These are phyloP conservation scores for Coleophoma cylindrospora DNA, from an alignment of 2,329 filamentous ascomycete species.

Conservation along the genomic window DNA sequence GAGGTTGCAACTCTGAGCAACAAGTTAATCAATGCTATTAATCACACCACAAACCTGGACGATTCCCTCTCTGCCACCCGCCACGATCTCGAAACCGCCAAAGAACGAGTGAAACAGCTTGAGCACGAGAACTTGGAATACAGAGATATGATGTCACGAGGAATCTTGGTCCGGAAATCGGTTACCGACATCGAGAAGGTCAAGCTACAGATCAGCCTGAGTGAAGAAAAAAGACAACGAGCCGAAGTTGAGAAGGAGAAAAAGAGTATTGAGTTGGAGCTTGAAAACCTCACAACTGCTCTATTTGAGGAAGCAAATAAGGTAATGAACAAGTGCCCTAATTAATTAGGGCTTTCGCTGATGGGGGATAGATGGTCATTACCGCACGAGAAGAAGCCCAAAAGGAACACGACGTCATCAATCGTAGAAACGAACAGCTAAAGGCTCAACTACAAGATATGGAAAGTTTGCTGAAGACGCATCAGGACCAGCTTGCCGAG, in stretches of 20 bases:
- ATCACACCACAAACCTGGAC: conserved; percentile 88
- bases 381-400: conserved; percentile 85
- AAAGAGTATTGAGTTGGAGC: conserved; percentile 83
- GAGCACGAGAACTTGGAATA: conserved; percentile 59
- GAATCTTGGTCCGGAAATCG: conserved; percentile 70
- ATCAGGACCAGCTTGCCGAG: conserved; percentile 89
- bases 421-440: conserved; percentile 84
- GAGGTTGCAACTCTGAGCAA: conserved; percentile 90
- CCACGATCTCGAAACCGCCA: conserved; percentile 74
- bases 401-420: conserved; percentile 72
- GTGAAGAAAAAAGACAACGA: conserved; percentile 63
- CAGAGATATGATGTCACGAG: conserved; percentile 63
- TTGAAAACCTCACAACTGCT: conserved; percentile 84
- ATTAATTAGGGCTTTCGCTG: conserved; percentile 26
- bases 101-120: conserved; percentile 60
- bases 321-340: conserved; percentile 30
- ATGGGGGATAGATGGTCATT: conserved; percentile 90
- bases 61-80: conserved; percentile 79
- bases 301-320: conserved; percentile 98
- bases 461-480: conserved; percentile 77
- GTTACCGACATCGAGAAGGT: conserved; percentile 70
- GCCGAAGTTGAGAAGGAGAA: conserved; percentile 70
- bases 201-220: conserved; percentile 50
- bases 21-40: conserved; percentile 96
- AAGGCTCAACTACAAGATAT: conserved; percentile 81